These are phyloP conservation scores for Saksenaea vasiformis DNA, from an alignment of 371 early-diverging fungal species.

Conservation along the genomic window DNA sequence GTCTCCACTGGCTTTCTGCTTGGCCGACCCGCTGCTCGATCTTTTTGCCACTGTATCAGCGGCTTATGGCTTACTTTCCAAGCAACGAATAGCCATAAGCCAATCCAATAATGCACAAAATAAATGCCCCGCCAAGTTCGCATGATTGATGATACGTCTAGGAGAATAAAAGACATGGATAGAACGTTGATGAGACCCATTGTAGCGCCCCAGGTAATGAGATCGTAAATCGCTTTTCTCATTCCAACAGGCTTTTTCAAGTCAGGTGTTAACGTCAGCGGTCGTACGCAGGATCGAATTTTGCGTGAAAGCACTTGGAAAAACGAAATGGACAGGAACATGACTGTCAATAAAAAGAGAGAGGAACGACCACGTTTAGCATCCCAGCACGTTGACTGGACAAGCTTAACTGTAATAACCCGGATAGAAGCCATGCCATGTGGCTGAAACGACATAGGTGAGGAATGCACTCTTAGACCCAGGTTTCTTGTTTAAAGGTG, in stretches of 20 bases:
- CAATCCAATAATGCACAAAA: constrained; percentile 52
- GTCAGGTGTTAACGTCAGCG: constrained; percentile 54
- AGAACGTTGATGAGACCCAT: constrained; percentile 69
- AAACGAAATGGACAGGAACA: constrained; percentile 26
- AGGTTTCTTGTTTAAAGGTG: constrained; percentile 38
- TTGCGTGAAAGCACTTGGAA: constrained; percentile 32
- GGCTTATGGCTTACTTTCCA: constrained; percentile 7
- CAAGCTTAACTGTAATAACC: constrained; percentile 72
- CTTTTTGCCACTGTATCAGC: constrained; percentile 20
- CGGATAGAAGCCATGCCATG: constrained; percentile 96
- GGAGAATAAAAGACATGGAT: constrained; percentile 73
- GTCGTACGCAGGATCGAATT: constrained; percentile 72
- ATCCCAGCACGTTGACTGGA: constrained; percentile 19
- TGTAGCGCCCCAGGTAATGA: constrained; percentile 66
- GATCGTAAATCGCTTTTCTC: constrained; percentile 61
- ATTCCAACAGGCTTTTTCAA: constrained; percentile 27
- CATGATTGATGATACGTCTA: constrained; percentile 54
- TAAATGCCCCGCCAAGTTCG: constrained; percentile 62
- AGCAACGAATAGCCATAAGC: constrained; percentile 30
- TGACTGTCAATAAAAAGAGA: constrained; percentile 20
- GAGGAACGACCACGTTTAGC: background rate
- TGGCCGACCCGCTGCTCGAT: constrained; percentile 7
- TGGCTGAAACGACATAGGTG: constrained; percentile 81
- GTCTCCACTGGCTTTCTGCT: background rate
- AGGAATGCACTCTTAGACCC: constrained; percentile 59